Evolutionary conservation across 148 eudicot species (phyloP), one percentile per base, ranked within the genome.

Genomic region (Amaranthus hypochondriacus): DNA sequence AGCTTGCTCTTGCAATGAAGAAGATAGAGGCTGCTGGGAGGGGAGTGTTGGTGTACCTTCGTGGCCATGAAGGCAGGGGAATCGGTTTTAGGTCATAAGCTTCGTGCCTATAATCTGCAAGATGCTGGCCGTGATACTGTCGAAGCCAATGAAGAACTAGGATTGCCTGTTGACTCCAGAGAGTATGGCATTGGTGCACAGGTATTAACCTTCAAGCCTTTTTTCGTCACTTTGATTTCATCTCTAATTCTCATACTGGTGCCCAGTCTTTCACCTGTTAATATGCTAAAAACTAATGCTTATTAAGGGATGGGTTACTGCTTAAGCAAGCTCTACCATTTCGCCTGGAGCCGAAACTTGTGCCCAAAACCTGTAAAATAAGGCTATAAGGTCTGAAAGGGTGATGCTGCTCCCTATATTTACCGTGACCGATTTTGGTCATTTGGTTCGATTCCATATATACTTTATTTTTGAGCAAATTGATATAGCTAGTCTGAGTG

Each of bases 41-140:
- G 50, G 52, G 51, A 5, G 76, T 73, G 11, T 14, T 63, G 49
- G 56, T 73, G 6, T 51, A 51, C 51, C 50, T 10, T 39, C 50
- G 73, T 51, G 56, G 68, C 48, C 76, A 42, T 73, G 60, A 73
- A 63, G 60, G 60, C 44, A 64, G 70, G 44, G 52, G 52, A 18
- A 47, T 74, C 14, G 69, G 76, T 6, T 54, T 54, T 74, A 4
- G 76, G 57, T 14, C 62, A 62, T 49, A 73, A 50, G 42, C 57
- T 52, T 4, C 57, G 59, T 18, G 53, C 74, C 18, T 58, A 72
- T 49, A 11, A 4, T 55, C 42, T 70, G n/a, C 86, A 83, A 72
- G 83, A 83, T 62, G 86, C 69, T 66, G 86, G 86, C 13, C 81
- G 82, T 66, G 83, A 83, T 63, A 83, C 86, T 53, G 86, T 83